These are phyloP conservation scores for Gomphus bonarii DNA, from an alignment of 1,284 basidiomycete genomes.

Conservation along the genomic window DNA sequence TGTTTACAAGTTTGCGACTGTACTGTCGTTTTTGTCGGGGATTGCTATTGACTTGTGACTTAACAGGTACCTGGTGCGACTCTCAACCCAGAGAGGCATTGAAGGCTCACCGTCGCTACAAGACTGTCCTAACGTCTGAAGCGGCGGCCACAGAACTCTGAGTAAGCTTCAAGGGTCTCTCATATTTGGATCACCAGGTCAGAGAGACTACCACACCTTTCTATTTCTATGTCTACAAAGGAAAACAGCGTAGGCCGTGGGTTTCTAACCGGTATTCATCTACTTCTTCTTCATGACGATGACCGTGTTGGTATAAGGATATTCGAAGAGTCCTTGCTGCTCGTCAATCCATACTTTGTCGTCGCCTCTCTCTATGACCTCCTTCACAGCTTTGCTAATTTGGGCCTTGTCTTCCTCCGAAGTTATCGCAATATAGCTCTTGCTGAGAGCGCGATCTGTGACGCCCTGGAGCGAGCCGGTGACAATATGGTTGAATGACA, in stretches of 20 bases:
- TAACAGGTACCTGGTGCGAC: too few species aligned
- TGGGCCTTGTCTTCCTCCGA: constrained; percentile 40
- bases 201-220: too few species aligned
- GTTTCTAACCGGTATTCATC: background rate
- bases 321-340: constrained; percentile 37
- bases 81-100: too few species aligned
- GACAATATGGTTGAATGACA: constrained; percentile 13
- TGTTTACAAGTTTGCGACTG: too few species aligned
- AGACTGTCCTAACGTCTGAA: too few species aligned
- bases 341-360: constrained; percentile 38
- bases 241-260: too few species aligned
- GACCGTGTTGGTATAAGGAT: constrained; percentile 42
- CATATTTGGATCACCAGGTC: too few species aligned
- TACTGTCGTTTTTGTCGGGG: too few species aligned
- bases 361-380: constrained; percentile 37
- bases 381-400: constrained; percentile 36
- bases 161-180: too few species aligned
- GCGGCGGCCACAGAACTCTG: too few species aligned
- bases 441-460: constrained; percentile 54
- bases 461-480: constrained; percentile 19
- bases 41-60: too few species aligned
- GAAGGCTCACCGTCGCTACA: too few species aligned
- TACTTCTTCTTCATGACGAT: constrained; percentile 33
- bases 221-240: background rate
- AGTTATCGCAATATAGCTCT: constrained; percentile 62